Percentiles rank a stretch among this genome's conserved stretches.
phyloP scores from a whole-genome alignment of 108 stramenopile species.

The Asterionellopsis glacialis region DNA sequence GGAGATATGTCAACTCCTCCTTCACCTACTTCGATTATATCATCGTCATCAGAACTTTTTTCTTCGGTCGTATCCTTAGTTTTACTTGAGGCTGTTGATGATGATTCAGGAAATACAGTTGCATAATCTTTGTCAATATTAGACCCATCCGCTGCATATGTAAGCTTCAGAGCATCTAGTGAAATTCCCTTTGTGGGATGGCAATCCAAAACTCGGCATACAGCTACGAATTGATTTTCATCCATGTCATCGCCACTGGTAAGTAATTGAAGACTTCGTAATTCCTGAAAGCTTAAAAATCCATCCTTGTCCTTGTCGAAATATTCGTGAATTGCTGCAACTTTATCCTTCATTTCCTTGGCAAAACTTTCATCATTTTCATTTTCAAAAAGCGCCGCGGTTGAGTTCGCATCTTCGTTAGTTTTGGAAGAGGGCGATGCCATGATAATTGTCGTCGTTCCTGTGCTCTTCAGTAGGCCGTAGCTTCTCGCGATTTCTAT shows the following conservation, averaged over 20 bases:
- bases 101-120: constrained; percentile 31
- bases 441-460: no score
- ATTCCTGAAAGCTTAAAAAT: constrained; percentile 30
- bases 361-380: constrained; percentile 15
- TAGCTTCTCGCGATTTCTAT: no score
- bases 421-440: no score
- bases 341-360: constrained; percentile 12
- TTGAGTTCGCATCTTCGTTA: no score
- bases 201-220: constrained; percentile 35
- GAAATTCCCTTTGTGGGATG: constrained; percentile 30
- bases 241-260: constrained; percentile 29
- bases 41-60: constrained; percentile 8
- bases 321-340: constrained; percentile 24
- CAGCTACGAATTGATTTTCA: constrained; percentile 38
- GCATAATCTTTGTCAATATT: constrained; percentile 21
- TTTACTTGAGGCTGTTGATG: not conserved
- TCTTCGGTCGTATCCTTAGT: constrained; percentile 1
- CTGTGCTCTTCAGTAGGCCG: no score
- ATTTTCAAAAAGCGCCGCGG: not conserved
- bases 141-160: constrained; percentile 43
- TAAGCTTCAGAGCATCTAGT: constrained; percentile 38
- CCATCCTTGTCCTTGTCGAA: constrained; percentile 49
- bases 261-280: constrained; percentile 26
- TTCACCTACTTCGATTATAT: constrained; percentile 19
- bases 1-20: constrained; percentile 9